Evolutionary conservation across 2,329 filamentous ascomycete species (phyloP).

Genomic region (Delphinella strobiligena): DNA sequence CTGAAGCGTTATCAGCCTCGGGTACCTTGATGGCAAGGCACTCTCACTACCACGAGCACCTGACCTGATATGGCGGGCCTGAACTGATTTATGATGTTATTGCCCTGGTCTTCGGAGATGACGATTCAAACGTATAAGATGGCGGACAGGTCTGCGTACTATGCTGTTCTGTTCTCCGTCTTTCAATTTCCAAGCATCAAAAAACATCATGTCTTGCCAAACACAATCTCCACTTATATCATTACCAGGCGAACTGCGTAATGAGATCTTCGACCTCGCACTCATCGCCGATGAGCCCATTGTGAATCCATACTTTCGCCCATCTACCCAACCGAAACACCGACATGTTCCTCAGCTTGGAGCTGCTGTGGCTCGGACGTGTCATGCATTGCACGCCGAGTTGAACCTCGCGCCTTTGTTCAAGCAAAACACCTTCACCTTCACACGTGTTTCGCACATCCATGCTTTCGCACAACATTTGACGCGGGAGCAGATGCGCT

Average conservation of each 20-base stretch:
- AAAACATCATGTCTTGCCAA: neutral
- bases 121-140: too few species aligned
- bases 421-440: conserved; percentile 24
- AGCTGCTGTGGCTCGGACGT: conserved; percentile 23
- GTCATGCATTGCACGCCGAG: conserved; percentile 23
- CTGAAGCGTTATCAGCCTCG: neutral
- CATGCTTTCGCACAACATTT: conserved; percentile 19
- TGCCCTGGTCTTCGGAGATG: too few species aligned
- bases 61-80: too few species aligned
- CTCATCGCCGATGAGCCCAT: conserved; percentile 8
- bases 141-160: neutral
- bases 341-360: conserved; percentile 7
- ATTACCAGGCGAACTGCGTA: conserved; percentile 13
- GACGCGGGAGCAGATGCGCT: conserved; percentile 12
- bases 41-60: neutral
- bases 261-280: conserved; percentile 11
- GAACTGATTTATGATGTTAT: neutral
- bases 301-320: conserved; percentile 9
- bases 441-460: conserved; percentile 21
- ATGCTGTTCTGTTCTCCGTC: neutral
- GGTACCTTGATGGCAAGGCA: neutral
- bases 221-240: conserved; percentile 9
- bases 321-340: conserved; percentile 1
- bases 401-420: conserved; percentile 20
- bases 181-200: neutral